Evolutionary conservation across 257 asterid species (phyloP).

Genomic region (Asclepias syriaca): DNA sequence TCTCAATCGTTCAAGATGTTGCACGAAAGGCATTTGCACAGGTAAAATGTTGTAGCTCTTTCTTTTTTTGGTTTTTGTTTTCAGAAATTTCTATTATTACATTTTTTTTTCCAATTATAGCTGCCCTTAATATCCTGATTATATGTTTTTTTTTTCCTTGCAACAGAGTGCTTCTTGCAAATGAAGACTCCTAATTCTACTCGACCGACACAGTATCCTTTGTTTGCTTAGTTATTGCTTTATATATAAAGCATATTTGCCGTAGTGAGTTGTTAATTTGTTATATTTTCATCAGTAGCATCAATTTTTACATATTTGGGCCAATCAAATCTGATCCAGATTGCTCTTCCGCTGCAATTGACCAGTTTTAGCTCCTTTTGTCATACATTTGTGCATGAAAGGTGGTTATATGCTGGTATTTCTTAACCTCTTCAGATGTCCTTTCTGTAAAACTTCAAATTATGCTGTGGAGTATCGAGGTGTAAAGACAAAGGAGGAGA

Average conservation of each 20-base stretch:
- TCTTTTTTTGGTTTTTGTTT: not conserved
- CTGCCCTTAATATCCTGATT: not conserved
- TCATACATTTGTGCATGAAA: not conserved
- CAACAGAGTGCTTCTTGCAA: conserved; percentile 89
- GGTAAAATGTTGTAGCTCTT: conserved; percentile 35
- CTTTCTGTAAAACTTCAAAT: conserved; percentile 85
- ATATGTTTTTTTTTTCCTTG: conserved; percentile 15
- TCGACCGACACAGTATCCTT: conserved; percentile 98
- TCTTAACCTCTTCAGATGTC: conserved; percentile 71
- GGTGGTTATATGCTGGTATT: conserved; percentile 12
- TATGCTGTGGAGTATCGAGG: conserved; percentile 99
- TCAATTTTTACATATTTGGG: not conserved
- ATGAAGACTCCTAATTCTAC: conserved; percentile 94
- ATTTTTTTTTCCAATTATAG: not conserved
- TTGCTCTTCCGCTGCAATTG: not conserved
- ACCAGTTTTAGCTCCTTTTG: not conserved
- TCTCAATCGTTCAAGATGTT: conserved; percentile 93
- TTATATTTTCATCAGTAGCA: not conserved
- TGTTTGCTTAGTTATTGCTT: conserved; percentile 11
- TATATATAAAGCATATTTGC: not conserved
- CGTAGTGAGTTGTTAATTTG: not conserved
- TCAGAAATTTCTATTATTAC: not conserved
- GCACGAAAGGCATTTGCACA: conserved; percentile 97
- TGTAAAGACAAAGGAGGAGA: conserved; percentile 85
- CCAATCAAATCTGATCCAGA: not conserved